phyloP scores from a whole-genome alignment of 2,329 filamentous ascomycete species.

The Cucurbitaria berberidis region DNA sequence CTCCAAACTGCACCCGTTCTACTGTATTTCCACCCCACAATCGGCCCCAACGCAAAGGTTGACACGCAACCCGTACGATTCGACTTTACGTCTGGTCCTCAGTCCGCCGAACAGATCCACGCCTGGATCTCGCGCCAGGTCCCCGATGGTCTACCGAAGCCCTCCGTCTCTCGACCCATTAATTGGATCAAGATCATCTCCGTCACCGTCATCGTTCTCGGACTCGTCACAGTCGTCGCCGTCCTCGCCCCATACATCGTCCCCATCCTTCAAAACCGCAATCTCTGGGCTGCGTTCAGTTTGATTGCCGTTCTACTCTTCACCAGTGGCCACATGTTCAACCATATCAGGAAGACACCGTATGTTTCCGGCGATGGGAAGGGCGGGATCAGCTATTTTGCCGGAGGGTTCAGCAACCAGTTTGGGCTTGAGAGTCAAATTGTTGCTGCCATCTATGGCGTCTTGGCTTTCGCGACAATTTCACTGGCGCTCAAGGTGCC shows the following conservation, averaged over 20 bases:
- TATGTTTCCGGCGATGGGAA: conserved; percentile 86
- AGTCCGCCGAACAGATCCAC: conserved; percentile 78
- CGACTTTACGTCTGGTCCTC: conserved; percentile 79
- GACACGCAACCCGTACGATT: conserved; percentile 75
- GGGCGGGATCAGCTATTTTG: conserved; percentile 89
- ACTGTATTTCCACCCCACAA: conserved; percentile 83
- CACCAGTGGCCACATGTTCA: conserved; percentile 98
- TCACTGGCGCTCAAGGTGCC: conserved; percentile 91
- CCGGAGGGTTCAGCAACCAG: conserved; percentile 90
- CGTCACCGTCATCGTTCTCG: conserved; percentile 71
- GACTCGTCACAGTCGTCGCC: conserved; percentile 69
- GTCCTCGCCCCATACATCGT: conserved; percentile 79
- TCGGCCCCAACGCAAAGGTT: conserved; percentile 76
- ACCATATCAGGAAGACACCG: conserved; percentile 94
- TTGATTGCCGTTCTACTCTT: conserved; percentile 90
- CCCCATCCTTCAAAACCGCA: conserved; percentile 85
- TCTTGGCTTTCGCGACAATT: conserved; percentile 89
- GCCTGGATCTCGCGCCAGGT: conserved; percentile 80
- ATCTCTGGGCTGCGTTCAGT: conserved; percentile 90
- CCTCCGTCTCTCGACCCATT: conserved; percentile 79
- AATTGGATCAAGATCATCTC: conserved; percentile 81
- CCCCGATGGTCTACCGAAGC: conserved; percentile 70
- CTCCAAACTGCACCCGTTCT: conserved; percentile 94
- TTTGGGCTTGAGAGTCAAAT: conserved; percentile 96
- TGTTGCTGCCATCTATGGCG: conserved; percentile 81